Evolutionary conservation across 306 rosid species (phyloP), one percentile per base, ranked within the genome.

Genomic region (Dryas octopetala): DNA sequence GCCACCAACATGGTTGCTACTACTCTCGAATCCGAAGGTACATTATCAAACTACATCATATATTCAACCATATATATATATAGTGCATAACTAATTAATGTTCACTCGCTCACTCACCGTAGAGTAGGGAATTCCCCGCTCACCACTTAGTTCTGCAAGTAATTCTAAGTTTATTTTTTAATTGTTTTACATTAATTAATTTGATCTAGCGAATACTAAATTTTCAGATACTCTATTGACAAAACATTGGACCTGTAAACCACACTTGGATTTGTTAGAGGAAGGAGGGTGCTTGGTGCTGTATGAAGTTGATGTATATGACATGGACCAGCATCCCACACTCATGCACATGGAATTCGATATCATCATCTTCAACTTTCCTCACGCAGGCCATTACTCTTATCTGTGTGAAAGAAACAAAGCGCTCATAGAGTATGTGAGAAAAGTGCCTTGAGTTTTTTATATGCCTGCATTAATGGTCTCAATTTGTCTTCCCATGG

Each of bases 1-100:
- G 85, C 81, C 3, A 1, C 44, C 4, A 81, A 81, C 61, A 71
- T 81, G 81, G 74, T 66, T 19, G 81, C 85, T 0, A 76, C 85
- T 11, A 71, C 85, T 49, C 17, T 71, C 43, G 52, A 76, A 48
- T 71, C 75, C 12, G 5, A 48, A 76, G 78, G 81, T 65, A 76
- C 58, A n/a, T 26, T 57, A 17, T 7, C 28, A 14, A 4, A 11
- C 19, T 32, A 45, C 62, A 9, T 57, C 19, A 57, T 28, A 28
- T 28, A 28, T 28, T 19, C 23, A 19, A 19, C 23, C 38, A 28
- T 28, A 28, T 28, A 28, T 28, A 19, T 19, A 19, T 19, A 19
- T 19, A 19, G 23, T 19, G 23, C 23, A 19, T 19, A 19, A 19
- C 23, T 19, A 19, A 19, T 19, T 19, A 19, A 19, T 19, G 23